Percentiles rank a stretch among this genome's conserved stretches.
phyloP scores from a whole-genome alignment of 108 stramenopile genomes.

The Nitzschia sp. region DNA sequence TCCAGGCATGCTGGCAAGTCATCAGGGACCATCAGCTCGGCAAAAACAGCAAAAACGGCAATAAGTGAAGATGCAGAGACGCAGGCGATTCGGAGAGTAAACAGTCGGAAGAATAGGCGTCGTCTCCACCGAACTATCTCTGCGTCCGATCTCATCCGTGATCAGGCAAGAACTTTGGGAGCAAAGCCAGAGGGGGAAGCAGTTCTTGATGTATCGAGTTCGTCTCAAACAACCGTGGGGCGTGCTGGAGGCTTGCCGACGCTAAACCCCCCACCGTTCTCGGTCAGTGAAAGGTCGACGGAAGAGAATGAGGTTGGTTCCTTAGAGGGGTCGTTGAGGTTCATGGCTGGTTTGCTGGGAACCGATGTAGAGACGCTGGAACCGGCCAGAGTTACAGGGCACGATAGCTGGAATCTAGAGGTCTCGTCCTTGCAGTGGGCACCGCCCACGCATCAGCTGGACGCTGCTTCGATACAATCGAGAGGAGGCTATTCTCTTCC shows the following conservation, averaged over 20 bases:
- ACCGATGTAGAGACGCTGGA: constrained; percentile 2
- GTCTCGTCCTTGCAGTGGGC: background rate
- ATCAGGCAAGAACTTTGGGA: background rate
- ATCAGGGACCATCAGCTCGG: background rate
- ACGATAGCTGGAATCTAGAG: background rate
- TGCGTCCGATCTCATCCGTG: constrained; percentile 17
- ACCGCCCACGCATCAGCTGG: background rate
- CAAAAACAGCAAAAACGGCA: background rate
- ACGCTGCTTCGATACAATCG: background rate
- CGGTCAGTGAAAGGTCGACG: background rate
- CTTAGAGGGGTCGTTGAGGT: background rate
- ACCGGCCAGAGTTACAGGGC: background rate
- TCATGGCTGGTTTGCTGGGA: constrained; percentile 26
- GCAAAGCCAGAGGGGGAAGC: background rate
- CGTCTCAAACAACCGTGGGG: background rate
- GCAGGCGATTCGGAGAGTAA: background rate
- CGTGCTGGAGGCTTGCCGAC: background rate
- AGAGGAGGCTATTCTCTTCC: constrained; percentile 6
- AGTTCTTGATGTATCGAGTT: background rate
- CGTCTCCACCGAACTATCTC: constrained; percentile 8
- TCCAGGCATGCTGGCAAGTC: background rate
- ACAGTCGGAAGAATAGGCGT: constrained; percentile 11
- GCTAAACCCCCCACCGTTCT: background rate
- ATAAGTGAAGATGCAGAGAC: background rate
- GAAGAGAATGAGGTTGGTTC: background rate